A percentile compares a stretch with the other conserved stretches of the same genome.
phyloP scores from a whole-genome alignment of 2,329 filamentous ascomycete species.

The Stachybotrys chartarum region DNA sequence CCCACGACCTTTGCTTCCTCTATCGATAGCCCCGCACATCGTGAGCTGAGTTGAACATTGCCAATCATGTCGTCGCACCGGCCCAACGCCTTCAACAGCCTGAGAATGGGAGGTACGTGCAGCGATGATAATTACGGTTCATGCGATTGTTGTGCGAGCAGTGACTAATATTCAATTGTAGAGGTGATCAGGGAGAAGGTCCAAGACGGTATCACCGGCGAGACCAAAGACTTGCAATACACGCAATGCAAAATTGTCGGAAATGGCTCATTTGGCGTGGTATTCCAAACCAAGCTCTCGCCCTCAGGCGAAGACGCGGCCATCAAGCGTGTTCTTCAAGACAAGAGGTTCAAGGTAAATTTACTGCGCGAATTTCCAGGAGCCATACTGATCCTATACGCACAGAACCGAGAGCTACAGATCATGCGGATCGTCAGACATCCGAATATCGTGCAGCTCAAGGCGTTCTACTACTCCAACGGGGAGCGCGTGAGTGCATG shows the following conservation, averaged over 20 bases:
- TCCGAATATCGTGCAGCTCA: conserved; percentile 97
- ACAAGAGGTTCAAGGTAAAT: conserved; percentile 97
- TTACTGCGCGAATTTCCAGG: conserved; percentile 8
- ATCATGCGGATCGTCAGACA: conserved; percentile 99
- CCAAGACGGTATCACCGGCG: conserved; percentile 93
- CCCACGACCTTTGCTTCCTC: conserved; percentile 13
- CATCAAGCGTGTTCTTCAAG: conserved; percentile 97
- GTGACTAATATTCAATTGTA: conserved; percentile 31
- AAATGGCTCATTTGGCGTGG: conserved; percentile 96
- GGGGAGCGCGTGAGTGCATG: conserved; percentile 73
- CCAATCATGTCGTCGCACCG: conserved; percentile 77
- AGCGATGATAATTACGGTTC: conserved; percentile 1
- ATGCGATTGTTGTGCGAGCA: conserved; percentile 4
- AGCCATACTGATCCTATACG: neutral
- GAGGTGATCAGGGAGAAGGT: conserved; percentile 99
- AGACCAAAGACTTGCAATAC: conserved; percentile 94
- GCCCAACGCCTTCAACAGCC: conserved; percentile 75
- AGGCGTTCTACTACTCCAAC: conserved; percentile 99
- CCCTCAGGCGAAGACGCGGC: conserved; percentile 97
- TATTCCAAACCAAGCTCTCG: conserved; percentile 97
- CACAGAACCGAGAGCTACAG: conserved; percentile 93
- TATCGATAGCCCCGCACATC: conserved; percentile 16
- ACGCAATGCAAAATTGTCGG: conserved; percentile 99
- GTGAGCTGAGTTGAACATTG: conserved; percentile 15
- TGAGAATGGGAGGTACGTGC: conserved; percentile 94